Evolutionary conservation across 768 basidiomycete genomes (phyloP), one percentile per base, ranked within the genome.

Genomic region (Termitomyces sp.): DNA sequence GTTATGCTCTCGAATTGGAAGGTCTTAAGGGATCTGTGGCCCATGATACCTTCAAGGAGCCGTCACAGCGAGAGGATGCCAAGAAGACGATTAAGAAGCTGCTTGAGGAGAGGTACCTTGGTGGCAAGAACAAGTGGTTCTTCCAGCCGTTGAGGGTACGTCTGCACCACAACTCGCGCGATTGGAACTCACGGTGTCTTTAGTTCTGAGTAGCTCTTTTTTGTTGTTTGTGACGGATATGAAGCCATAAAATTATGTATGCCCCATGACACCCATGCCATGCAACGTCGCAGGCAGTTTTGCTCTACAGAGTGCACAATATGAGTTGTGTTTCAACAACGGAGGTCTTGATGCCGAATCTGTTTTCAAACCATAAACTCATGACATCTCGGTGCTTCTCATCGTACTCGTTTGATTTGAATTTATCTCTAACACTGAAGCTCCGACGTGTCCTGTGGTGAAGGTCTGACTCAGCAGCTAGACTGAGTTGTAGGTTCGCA

Each of bases 111-210:
- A 83, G 95, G 60, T 97, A 98, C 85, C 81, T 82, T 51, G 77
- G 80, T 54, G 97, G 97, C 61, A 95, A 96, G 86, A 98, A 97
- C 87, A 87, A 88, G 76, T 98, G 95, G 95, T 98, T 95, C 85
- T 95, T 95, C 87, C 82, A 86, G 63, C 72, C 88, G 57, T 86
- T 94, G 64, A 86, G 87, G 72, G 92, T 93, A 80, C 73, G 80
- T 73, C 46, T 38, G 12, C 6, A 49, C 40, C 26, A 36, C 52
- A 41, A 2, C 8, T 40, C 18, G 2, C 38, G 52, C 23, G 28
- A 28, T 44, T 20, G 8, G 18, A 26, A 44, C 66, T 68, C 0
- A 70, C 26, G 0, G 5, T 33, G 8, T 40, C 13, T 20, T 5
- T 43, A 77, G 75, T 78, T 76, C 72, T 77, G 72, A 76, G 70